Base-by-base conservation (phyloP, 345 rosid species). In the Citrus australasica region DNA sequence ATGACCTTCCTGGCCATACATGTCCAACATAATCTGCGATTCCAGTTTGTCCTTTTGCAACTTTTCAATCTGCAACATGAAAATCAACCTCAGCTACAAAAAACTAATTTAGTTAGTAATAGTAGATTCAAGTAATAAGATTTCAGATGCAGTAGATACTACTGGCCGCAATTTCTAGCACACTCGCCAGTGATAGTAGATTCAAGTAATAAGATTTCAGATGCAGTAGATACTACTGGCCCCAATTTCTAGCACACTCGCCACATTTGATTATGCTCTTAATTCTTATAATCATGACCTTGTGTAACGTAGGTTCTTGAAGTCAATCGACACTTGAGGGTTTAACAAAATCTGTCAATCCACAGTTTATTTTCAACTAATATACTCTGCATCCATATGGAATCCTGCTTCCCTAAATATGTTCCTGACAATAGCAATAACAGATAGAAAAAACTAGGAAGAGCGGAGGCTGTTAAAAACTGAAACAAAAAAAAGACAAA, bases 31-130 rank as follows among this genome's bases (percentile, higher is more conserved):
- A 81, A 89, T 86, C 77, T 94, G 92, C 83, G 86, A 77, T 84
- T 95, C 94, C 68, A 81, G 70, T 53, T 91, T 89, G 71, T 91
- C 97, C 88, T 89, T 92, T 83, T 85, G 94, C 81, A 90, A 77
- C 78, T 89, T 82, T 85, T 93, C 98, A 83, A 90, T 86, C 98
- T 95, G 95, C 84, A 86, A 69, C n/a, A 79, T 66, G 40, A 16
- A 79, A 67, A 75, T 62, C 59, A n/a, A 16, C 48, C 65, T 79
- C 59, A 82, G 66, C 55, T 63, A 67, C 56, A 22, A 42, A 42
- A 60, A 24, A 67, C 32, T 21, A 67, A 48, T 25, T 51, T 55
- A 79, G 28, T 42, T 30, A n/a, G 55, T 42, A n/a, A 76, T 24
- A 74, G 9, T 46, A 77, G 30, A 40, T 71, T 51, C 28, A 13